phyloP scores from a whole-genome alignment of 495 filamentous ascomycete species.

The Talaromyces ruber region DNA sequence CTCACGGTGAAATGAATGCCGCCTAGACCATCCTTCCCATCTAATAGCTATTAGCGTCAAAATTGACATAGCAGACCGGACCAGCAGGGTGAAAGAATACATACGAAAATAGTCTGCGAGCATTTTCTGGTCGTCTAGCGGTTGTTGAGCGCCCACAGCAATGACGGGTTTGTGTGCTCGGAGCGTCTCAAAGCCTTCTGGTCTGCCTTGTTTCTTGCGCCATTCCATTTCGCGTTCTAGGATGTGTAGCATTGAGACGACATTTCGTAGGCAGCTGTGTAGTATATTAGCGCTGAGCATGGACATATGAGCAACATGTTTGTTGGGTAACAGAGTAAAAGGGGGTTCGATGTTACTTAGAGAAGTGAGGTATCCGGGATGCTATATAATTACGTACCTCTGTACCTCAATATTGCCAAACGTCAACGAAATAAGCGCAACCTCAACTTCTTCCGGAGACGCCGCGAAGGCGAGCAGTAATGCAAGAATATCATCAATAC shows the following conservation, averaged over 20 bases:
- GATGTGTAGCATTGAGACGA: slow-evolving; percentile 84
- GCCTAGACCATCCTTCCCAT: slow-evolving; percentile 84
- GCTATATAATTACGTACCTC: slow-evolving; percentile 35
- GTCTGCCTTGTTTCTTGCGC: slow-evolving; percentile 56
- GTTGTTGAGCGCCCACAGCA: slow-evolving; percentile 76
- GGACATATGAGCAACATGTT: neutral
- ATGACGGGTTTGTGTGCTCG: slow-evolving; percentile 65
- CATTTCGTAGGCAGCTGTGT: slow-evolving; percentile 75
- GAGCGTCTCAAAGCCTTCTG: slow-evolving; percentile 62
- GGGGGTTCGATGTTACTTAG: no score
- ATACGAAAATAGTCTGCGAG: slow-evolving; percentile 88
- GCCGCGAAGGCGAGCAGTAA: slow-evolving; percentile 77
- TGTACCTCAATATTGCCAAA: slow-evolving; percentile 88
- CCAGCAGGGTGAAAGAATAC: slow-evolving; percentile 15
- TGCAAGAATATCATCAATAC: slow-evolving; percentile 87
- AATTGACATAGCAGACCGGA: neutral
- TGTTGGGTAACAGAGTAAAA: neutral
- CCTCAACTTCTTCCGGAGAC: slow-evolving; percentile 74
- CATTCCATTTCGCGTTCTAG: slow-evolving; percentile 85
- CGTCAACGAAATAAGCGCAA: slow-evolving; percentile 81
- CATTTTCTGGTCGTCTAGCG: slow-evolving; percentile 73
- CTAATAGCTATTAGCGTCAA: slow-evolving; percentile 34
- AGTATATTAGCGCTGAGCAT: no score
- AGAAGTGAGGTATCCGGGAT: slow-evolving; percentile 8
- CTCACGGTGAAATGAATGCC: slow-evolving; percentile 76